Evolutionary conservation across 139 green algal species (phyloP).

Genomic region (Diplosphaera chodatii): DNA sequence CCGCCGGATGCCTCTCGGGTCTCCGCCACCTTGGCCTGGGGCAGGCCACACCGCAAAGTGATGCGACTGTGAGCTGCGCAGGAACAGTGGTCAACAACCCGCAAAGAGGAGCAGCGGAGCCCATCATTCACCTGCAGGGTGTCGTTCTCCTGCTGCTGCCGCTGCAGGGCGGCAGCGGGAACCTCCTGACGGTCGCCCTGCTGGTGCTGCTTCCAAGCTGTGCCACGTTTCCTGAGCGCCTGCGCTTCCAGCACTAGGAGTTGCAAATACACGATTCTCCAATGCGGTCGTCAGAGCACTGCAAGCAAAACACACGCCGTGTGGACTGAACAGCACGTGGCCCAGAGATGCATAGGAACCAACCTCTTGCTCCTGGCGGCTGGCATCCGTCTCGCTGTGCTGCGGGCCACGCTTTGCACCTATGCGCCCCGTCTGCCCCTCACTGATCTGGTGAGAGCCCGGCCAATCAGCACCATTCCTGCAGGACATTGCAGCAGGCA

Average conservation of each 20-base stretch:
- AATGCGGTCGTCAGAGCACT: no score
- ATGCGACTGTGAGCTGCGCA: no score
- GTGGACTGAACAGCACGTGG: no score
- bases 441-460: neutral
- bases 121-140: neutral
- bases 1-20: no score
- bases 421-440: neutral
- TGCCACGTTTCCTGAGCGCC: neutral
- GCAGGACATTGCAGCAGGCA: no score
- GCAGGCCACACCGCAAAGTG: no score
- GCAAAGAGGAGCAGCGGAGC: neutral
- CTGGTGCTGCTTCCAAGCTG: neutral
- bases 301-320: no score
- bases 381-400: neutral
- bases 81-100: no score
- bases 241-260: neutral
- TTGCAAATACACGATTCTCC: no score
- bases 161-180: neutral
- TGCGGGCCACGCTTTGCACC: neutral
- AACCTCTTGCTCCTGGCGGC: neutral
- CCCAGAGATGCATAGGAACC: no score
- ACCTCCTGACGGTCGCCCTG: neutral
- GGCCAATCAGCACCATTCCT: neutral
- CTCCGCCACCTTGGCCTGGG: neutral
- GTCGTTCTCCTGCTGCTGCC: neutral